phyloP scores from a whole-genome alignment of 2,329 filamentous ascomycete species.

The Cadophora sp. region DNA sequence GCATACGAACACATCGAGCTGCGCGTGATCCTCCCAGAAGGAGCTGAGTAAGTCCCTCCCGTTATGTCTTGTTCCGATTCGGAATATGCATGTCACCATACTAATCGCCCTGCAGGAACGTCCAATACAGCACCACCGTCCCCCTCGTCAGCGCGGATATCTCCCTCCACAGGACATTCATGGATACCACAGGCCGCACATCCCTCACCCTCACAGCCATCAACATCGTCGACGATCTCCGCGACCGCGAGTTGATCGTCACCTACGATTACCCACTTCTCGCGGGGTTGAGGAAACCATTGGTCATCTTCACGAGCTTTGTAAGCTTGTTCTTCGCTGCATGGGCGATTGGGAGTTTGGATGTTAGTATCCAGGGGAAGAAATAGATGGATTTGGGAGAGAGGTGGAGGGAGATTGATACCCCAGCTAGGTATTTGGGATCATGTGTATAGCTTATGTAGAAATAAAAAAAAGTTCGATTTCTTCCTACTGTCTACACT shows the following conservation, averaged over 20 bases:
- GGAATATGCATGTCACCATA: conserved; percentile 49
- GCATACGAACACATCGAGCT: conserved; percentile 84
- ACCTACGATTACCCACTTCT: conserved; percentile 84
- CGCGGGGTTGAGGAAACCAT: conserved; percentile 82
- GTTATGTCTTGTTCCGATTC: conserved; percentile 48
- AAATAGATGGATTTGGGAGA: conserved; percentile 23
- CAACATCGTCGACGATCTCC: conserved; percentile 90
- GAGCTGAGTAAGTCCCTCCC: conserved; percentile 72
- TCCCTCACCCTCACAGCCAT: conserved; percentile 79
- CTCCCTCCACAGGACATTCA: conserved; percentile 82
- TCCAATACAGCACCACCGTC: conserved; percentile 77
- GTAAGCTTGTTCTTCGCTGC: conserved; percentile 75
- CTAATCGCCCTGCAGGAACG: conserved; percentile 63
- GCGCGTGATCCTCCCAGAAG: conserved; percentile 88
- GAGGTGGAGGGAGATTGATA: background rate
- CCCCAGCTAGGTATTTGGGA: background rate
- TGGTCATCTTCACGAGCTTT: conserved; percentile 78
- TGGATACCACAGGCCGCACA: conserved; percentile 91
- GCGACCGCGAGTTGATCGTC: conserved; percentile 83
- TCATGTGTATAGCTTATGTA: conserved; percentile 13
- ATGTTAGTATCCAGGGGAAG: conserved; percentile 43
- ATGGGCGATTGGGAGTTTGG: conserved; percentile 69
- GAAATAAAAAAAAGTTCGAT: conserved; percentile 9
- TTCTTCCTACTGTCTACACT: background rate
- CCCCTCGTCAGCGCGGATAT: conserved; percentile 68